A percentile compares a stretch with the other conserved stretches of the same genome.
phyloP scores from a whole-genome alignment of 2,329 filamentous ascomycete genomes.

The Cladophialophora chaetospira region DNA sequence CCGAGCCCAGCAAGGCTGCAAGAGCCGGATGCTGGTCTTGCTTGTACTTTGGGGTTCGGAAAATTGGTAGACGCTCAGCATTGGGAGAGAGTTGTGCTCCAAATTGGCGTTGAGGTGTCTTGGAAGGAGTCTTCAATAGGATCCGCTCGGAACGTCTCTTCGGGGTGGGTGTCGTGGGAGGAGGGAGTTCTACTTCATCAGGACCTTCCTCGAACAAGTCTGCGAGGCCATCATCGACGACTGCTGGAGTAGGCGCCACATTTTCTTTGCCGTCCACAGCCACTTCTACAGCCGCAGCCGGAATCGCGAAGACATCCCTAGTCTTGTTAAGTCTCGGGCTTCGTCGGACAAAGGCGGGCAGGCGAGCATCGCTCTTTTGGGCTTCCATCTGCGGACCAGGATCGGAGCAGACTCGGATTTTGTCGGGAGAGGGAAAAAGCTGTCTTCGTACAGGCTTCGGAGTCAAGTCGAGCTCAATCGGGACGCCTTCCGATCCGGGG shows the following conservation, averaged over 20 bases:
- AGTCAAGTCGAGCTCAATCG: constrained; percentile 56
- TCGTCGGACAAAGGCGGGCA: constrained; percentile 32
- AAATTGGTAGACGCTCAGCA: constrained; percentile 24
- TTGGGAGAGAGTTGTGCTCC: constrained; percentile 38
- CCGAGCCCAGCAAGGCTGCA: constrained; percentile 27
- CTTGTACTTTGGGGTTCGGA: constrained; percentile 31
- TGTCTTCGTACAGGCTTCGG: constrained; percentile 55
- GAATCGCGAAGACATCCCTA: constrained; percentile 29
- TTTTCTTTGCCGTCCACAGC: constrained; percentile 61
- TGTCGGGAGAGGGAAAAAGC: constrained; percentile 44
- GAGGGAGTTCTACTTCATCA: constrained; percentile 39
- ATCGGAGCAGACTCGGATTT: constrained; percentile 20
- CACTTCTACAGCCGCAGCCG: constrained; percentile 41
- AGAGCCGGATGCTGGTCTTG: constrained; percentile 21
- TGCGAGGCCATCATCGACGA: constrained; percentile 55
- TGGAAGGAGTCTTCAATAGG: constrained; percentile 33
- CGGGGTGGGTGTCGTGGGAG: constrained; percentile 36
- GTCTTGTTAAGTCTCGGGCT: constrained; percentile 35
- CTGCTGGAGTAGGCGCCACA: constrained; percentile 43
- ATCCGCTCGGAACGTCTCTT: constrained; percentile 35
- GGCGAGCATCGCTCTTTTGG: neutral
- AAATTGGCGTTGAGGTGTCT: constrained; percentile 31
- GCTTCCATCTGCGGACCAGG: constrained; percentile 9
- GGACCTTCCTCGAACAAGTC: constrained; percentile 67
- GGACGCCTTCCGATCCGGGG: constrained; percentile 43